Evolutionary conservation across 352 stramenopile species (phyloP).

Genomic region (Phytophthora brassicae): DNA sequence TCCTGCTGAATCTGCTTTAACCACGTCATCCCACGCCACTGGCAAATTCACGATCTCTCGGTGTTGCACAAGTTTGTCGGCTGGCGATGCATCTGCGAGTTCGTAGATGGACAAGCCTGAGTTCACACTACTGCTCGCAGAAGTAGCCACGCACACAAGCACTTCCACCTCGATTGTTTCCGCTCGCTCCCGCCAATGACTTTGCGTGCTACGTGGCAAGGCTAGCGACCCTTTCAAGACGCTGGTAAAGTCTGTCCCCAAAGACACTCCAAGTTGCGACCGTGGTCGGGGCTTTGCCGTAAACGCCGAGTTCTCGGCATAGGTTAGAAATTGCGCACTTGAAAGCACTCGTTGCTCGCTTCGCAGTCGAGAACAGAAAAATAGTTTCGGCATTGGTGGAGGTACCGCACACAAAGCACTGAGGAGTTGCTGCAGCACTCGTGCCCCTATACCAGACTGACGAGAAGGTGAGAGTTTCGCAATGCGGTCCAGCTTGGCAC

Average conservation of each 20-base stretch:
- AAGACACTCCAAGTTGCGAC: constrained; percentile 50
- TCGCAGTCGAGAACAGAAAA: constrained; percentile 43
- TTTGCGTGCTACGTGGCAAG: constrained; percentile 11
- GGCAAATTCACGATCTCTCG: constrained; percentile 25
- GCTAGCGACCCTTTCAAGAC: constrained; percentile 43
- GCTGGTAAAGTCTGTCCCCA: constrained; percentile 54
- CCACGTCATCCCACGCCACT: constrained; percentile 29
- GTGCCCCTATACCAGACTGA: constrained; percentile 27
- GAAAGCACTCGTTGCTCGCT: constrained; percentile 27
- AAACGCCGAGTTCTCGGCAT: constrained; percentile 42
- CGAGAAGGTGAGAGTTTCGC: constrained; percentile 23
- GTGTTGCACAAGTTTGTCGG: constrained; percentile 28
- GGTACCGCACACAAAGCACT: constrained; percentile 33
- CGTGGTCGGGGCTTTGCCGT: constrained; percentile 47
- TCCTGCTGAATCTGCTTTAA: neutral
- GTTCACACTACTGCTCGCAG: neutral
- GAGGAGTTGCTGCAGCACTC: constrained; percentile 44
- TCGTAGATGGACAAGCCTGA: constrained; percentile 18
- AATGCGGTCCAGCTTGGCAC: constrained; percentile 27
- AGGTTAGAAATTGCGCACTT: constrained; percentile 52
- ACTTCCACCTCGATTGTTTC: constrained; percentile 34
- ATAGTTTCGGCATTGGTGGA: constrained; percentile 33
- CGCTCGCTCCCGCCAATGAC: constrained; percentile 20
- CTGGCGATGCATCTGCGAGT: neutral
- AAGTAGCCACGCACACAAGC: constrained; percentile 29